Evolutionary conservation across 2,329 filamentous ascomycete species (phyloP).

Genomic region (Hymenoscyphus scutula): DNA sequence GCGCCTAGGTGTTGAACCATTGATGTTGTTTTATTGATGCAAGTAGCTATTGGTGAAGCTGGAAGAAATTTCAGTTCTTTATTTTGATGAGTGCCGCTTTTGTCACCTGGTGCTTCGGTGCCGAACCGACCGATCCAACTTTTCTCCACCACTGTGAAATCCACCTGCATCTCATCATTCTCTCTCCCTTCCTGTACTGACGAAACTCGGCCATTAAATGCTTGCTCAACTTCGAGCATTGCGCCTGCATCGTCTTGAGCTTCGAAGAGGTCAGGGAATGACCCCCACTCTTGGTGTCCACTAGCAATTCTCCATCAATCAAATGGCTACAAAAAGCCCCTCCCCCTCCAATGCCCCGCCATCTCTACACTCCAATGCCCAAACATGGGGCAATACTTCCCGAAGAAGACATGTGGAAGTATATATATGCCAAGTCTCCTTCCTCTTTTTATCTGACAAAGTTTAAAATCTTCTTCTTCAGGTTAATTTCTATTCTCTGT

Average conservation of each 20-base stretch:
- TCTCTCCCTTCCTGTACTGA: background rate
- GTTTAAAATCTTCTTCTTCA: background rate
- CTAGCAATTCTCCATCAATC: slow-evolving; percentile 23
- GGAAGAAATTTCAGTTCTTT: background rate
- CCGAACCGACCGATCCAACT: background rate
- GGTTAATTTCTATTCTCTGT: background rate
- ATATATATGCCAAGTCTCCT: background rate
- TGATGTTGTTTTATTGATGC: background rate
- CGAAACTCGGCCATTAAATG: background rate
- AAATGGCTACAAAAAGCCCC: slow-evolving; percentile 4
- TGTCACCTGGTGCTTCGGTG: background rate
- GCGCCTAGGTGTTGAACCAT: background rate
- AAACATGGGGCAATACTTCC: slow-evolving; percentile 5
- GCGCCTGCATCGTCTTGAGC: background rate
- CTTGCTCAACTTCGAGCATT: background rate
- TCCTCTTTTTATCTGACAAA: background rate
- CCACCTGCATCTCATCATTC: background rate
- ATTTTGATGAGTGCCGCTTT: background rate
- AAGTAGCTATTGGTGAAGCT: background rate
- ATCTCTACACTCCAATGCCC: slow-evolving; percentile 10
- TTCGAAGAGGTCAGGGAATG: background rate
- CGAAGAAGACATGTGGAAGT: background rate
- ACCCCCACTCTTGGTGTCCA: background rate
- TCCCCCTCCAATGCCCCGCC: slow-evolving; percentile 10
- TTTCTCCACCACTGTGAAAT: slow-evolving; percentile 3